Percentiles rank a stretch among this genome's conserved stretches.
These are phyloP conservation scores for Desmodesmus armatus DNA, from an alignment of 139 green algal genomes.

Conservation along the genomic window DNA sequence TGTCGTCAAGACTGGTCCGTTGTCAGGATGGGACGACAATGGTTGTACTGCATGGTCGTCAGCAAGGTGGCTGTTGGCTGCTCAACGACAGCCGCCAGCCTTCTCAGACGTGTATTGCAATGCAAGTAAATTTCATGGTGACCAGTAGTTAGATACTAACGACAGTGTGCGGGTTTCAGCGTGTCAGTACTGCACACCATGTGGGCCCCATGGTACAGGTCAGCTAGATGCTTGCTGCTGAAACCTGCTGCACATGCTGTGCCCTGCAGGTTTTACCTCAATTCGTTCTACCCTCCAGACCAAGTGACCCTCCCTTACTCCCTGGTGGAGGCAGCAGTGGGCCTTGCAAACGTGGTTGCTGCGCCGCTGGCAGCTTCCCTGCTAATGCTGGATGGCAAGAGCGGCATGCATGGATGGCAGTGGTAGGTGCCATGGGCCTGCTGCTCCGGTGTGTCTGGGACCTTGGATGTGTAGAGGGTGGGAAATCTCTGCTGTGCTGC, in stretches of 20 bases:
- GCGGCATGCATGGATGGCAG: conserved; percentile 33
- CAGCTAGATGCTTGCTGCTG: not conserved
- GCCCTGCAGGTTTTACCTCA: conserved; percentile 48
- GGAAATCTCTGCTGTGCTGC: not conserved
- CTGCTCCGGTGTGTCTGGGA: not conserved
- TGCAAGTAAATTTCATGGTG: too few species aligned
- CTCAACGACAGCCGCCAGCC: too few species aligned
- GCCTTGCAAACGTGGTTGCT: conserved; percentile 56
- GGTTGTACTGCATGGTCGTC: too few species aligned
- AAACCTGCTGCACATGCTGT: not conserved
- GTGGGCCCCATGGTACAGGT: not conserved
- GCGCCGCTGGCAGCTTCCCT: conserved; percentile 76
- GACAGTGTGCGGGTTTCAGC: too few species aligned
- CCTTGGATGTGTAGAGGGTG: conserved; percentile 50
- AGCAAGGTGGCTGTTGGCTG: too few species aligned
- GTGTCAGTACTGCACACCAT: not conserved
- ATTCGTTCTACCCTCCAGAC: conserved; percentile 59
- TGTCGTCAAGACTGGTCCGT: too few species aligned
- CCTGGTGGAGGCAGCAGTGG: conserved; percentile 57
- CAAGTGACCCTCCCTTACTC: conserved; percentile 60
- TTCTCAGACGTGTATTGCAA: not conserved
- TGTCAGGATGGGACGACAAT: too few species aligned
- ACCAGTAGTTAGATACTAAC: too few species aligned
- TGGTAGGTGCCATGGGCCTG: conserved; percentile 39
- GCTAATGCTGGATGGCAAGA: conserved; percentile 49